These are phyloP conservation scores for Plasmodium malariae DNA, from an alignment of 169 alveolate species.

Conservation along the genomic window DNA sequence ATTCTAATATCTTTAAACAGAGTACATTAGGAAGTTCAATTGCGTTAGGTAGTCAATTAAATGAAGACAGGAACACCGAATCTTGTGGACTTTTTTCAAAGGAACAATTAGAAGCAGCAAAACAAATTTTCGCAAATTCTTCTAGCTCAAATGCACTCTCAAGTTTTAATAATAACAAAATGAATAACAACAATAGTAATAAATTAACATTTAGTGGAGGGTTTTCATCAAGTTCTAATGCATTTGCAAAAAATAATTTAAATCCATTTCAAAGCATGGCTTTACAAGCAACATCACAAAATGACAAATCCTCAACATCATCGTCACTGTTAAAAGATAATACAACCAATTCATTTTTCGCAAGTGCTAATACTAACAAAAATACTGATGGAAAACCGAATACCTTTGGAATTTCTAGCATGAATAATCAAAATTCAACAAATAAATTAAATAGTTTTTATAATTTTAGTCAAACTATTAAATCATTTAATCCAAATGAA, in stretches of 20 bases:
- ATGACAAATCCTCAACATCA: constrained; percentile 33
- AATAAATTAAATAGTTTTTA: constrained; percentile 52
- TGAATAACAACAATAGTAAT: constrained; percentile 27
- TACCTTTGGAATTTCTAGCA: constrained; percentile 49
- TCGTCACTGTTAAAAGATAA: constrained; percentile 23
- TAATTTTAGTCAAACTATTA: constrained; percentile 30
- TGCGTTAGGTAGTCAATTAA: constrained; percentile 75
- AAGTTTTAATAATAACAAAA: constrained; percentile 3
- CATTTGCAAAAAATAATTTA: constrained; percentile 69
- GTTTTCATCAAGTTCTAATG: constrained; percentile 55
- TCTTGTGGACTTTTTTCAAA: constrained; percentile 65
- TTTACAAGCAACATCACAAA: constrained; percentile 47
- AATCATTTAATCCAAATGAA: constrained; percentile 61
- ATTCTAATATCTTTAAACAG: constrained; percentile 62
- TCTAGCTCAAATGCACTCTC: constrained; percentile 34
- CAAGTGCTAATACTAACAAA: constrained; percentile 14
- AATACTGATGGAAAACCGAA: constrained; percentile 14
- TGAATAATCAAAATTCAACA: constrained; percentile 15
- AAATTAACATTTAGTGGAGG: constrained; percentile 72
- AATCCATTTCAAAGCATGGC: constrained; percentile 76
- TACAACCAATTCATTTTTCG: constrained; percentile 18
- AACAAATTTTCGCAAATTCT: constrained; percentile 71
- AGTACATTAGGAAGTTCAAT: constrained; percentile 74
- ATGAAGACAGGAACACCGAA: constrained; percentile 63
- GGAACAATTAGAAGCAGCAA: constrained; percentile 75